Evolutionary conservation across 768 basidiomycete species (phyloP), one percentile per base, ranked within the genome.

Genomic region (Xanthoconium stramineum): DNA sequence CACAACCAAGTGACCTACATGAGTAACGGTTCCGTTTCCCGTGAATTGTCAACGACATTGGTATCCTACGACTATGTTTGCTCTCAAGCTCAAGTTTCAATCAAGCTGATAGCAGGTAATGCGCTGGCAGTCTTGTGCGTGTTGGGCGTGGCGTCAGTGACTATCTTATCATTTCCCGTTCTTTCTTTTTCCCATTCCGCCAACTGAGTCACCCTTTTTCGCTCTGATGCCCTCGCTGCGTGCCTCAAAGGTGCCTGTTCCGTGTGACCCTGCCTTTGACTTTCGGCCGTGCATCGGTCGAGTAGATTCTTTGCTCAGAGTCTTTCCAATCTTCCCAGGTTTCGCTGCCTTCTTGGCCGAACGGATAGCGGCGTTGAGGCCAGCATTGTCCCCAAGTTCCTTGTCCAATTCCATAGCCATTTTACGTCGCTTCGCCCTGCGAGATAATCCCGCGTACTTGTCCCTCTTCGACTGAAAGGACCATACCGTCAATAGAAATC

Each of bases 391-490:
- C 15, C 79, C 81, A 5, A 74, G 53, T 52, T 85, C 84, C 49
- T 83, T 81, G 60, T 95, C 92, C 59, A 87, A 85, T 67, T 94
- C 90, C 70, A 83, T 78, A 8, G 88, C 87, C 75, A 95, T 77
- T 74, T 94, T 97, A 65, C 94, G 80, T 56, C 96, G 81, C 70
- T 97, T 98, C 49, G 81, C 84, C 66, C 81, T 86, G 57, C 96
- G 84, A n/a, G 94, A 88, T 12, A 98, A 80, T 11, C 94, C 95
- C 8, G 89, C 78, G 57, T 84, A 82, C 60, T 86, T 88, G 63
- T 91, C 88, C 61, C 89, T 80, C 69, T 88, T 89, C 17, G 84
- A 84, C 88, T 91, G 66, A 48, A 46, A 32, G 52, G 36, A 52
- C 29, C 13, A 43, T 35, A 29, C 14, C 13, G 36, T 69, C 43